Evolutionary conservation across 1,139 yeast genomes (phyloP).

Genomic region (Hanseniaspora gamundiae): DNA sequence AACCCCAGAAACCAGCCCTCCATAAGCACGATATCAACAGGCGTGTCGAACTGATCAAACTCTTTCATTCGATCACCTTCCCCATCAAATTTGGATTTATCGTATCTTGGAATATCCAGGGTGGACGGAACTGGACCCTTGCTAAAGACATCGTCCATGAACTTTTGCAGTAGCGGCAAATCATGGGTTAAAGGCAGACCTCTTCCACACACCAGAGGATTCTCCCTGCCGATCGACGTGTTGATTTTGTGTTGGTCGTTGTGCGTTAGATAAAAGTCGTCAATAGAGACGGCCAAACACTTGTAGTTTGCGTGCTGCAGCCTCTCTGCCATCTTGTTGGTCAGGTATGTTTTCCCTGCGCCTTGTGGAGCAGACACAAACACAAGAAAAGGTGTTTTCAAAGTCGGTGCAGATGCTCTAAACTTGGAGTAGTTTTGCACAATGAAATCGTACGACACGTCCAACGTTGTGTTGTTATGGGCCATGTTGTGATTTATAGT

Average conservation of each 20-base stretch:
- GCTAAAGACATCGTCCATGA: slow-evolving; percentile 20
- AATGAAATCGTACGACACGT: not conserved
- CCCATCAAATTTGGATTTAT: slow-evolving; percentile 63
- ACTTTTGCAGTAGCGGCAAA: slow-evolving; percentile 25
- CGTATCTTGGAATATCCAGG: slow-evolving; percentile 58
- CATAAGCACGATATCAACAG: slow-evolving; percentile 54
- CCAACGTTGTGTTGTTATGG: no score
- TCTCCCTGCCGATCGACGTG: slow-evolving; percentile 27
- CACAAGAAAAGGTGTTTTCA: slow-evolving; percentile 37
- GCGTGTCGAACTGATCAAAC: slow-evolving; percentile 22
- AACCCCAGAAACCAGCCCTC: slow-evolving; percentile 97
- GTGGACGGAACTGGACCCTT: no score
- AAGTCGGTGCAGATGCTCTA: not conserved
- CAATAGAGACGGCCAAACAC: slow-evolving; percentile 48
- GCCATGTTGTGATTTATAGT: no score
- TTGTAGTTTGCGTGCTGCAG: slow-evolving; percentile 31
- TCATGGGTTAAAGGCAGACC: slow-evolving; percentile 97
- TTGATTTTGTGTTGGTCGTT: slow-evolving; percentile 42
- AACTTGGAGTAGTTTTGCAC: not conserved
- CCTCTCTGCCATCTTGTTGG: slow-evolving; percentile 32
- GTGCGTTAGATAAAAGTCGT: slow-evolving; percentile 71
- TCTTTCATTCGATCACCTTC: slow-evolving; percentile 58
- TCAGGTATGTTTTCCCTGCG: slow-evolving; percentile 71
- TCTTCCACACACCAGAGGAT: slow-evolving; percentile 56
- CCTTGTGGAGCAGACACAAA: slow-evolving; percentile 90